These are phyloP conservation scores for Fusarium proliferatum DNA, from an alignment of 2,329 filamentous ascomycete genomes.

Conservation along the genomic window DNA sequence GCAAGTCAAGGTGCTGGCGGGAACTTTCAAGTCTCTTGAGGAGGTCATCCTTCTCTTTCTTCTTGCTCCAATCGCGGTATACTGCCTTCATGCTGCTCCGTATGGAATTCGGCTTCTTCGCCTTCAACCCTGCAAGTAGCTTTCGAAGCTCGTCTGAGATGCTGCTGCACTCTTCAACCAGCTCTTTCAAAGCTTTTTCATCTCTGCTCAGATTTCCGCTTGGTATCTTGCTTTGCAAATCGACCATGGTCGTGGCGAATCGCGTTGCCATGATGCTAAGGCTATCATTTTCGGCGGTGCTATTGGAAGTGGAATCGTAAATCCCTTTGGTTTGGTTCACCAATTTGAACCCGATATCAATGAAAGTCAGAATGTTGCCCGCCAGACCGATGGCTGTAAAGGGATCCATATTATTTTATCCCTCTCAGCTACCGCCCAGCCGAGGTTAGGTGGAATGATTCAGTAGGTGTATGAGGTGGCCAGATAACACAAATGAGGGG, in stretches of 20 bases:
- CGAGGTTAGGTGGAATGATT: neutral
- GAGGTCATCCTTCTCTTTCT: neutral
- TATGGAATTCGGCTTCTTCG: neutral
- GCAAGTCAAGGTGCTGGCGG: neutral
- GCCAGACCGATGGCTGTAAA: neutral
- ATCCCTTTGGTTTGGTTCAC: neutral
- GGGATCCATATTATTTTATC: neutral
- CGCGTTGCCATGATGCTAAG: neutral
- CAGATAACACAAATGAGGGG: too few relatives aligned
- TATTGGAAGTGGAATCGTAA: neutral
- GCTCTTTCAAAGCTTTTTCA: neutral
- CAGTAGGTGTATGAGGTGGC: neutral
- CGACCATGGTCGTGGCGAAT: neutral
- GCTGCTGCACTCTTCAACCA: neutral
- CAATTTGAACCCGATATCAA: neutral
- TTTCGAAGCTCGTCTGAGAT: neutral
- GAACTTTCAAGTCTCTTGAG: neutral
- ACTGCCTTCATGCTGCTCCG: neutral
- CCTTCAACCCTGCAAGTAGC: neutral
- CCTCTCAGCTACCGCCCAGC: accelerated
- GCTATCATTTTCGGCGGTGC: neutral
- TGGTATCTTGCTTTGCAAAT: neutral
- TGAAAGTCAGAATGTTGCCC: neutral
- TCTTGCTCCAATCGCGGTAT: neutral
- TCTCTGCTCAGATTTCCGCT: neutral